Percentiles rank a stretch among this genome's conserved stretches.
Conservation (phyloP, 805 yeast species). For the Ogataea glucozyma region DNA sequence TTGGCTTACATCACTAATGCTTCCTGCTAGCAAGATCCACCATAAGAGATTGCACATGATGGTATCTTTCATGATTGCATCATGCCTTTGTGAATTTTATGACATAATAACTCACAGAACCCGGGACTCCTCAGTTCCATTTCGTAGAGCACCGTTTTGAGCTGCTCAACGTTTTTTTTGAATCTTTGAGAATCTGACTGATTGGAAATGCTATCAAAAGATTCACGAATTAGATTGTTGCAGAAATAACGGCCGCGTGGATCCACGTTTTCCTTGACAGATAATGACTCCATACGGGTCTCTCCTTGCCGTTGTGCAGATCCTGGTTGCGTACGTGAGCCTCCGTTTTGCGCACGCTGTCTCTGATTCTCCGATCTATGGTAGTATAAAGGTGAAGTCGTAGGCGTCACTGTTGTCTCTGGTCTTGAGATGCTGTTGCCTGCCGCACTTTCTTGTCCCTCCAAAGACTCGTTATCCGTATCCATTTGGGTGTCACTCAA, state of each 20-base stretch:
- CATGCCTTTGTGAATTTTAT: slow-evolving; percentile 19
- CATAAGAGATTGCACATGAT: background rate
- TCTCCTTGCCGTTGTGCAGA: too few species aligned
- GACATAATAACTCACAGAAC: slow-evolving; percentile 21
- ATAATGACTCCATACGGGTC: slow-evolving; percentile 1
- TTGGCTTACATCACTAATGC: too few species aligned
- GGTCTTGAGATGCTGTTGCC: slow-evolving; percentile 18
- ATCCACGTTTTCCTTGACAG: slow-evolving; percentile 20
- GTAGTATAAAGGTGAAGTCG: slow-evolving; percentile 21
- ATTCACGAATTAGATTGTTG: slow-evolving; percentile 17
- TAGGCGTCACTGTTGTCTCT: slow-evolving; percentile 21
- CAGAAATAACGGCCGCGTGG: slow-evolving; percentile 19
- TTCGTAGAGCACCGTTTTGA: slow-evolving; percentile 19
- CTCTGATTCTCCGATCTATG: slow-evolving; percentile 16
- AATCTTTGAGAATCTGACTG: slow-evolving; percentile 20
- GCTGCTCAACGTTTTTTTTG: slow-evolving; percentile 17
- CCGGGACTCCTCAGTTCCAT: slow-evolving; percentile 23
- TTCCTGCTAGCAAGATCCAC: background rate
- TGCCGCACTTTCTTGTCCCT: slow-evolving; percentile 16
- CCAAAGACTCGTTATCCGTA: slow-evolving; percentile 11
- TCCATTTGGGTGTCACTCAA: slow-evolving; percentile 6
- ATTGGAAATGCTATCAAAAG: slow-evolving; percentile 17
- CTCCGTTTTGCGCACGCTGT: background rate
- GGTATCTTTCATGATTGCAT: slow-evolving; percentile 6
- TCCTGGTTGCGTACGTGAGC: slow-evolving; percentile 3